Base-by-base conservation (phyloP, 768 basidiomycete genomes). In the Tulasnella sp. region DNA sequence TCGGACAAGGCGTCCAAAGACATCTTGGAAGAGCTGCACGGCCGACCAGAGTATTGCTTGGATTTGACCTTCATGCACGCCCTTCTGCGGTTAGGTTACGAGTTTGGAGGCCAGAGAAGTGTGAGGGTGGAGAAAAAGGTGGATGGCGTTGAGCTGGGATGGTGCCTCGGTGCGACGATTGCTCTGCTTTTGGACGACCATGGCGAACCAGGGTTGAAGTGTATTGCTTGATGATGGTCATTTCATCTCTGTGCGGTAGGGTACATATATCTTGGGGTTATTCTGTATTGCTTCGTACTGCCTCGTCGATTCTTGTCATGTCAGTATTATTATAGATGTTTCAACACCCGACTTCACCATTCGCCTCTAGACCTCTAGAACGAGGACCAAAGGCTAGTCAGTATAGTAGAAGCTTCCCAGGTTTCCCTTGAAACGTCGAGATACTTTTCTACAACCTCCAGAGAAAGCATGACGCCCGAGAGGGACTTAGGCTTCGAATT, bases 31-130 rank as follows among this genome's bases (percentile, higher is more conserved):
- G 97, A 98, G 82, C 86, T 99, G 7, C 86, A 89, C 71, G 93
- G 86, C 71, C 87, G 96, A 13, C 96, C 97, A 0, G 97, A 98
- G 86, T 96, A 92, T 87, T 99, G 98, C 83, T 88, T 98, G 55
- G 97, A 99, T 83, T 84, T 99, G 82, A 98, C 94, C 61, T 99
- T 97, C 84, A 94, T 95, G 96, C 91, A 98, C 82, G 91, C 90
- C 71, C 84, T 99, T 79, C 84, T 99, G 77, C 87, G 92, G 78
- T 86, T 95, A 2, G 97, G 97, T 40, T 99, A 99, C 84, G 98
- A 96, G 86, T 91, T 99, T 83, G 87, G 85, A 18, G 91, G 89
- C 57, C 86, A 84, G 26, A 83, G 95, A 79, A 87, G 91, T 79
- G 89, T 94, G 44, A 86, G 84, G 84, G 88, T 97, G 35, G 97